Conservation (phyloP, 768 basidiomycete genomes). For the Naganishia vaughanmartiniae region DNA sequence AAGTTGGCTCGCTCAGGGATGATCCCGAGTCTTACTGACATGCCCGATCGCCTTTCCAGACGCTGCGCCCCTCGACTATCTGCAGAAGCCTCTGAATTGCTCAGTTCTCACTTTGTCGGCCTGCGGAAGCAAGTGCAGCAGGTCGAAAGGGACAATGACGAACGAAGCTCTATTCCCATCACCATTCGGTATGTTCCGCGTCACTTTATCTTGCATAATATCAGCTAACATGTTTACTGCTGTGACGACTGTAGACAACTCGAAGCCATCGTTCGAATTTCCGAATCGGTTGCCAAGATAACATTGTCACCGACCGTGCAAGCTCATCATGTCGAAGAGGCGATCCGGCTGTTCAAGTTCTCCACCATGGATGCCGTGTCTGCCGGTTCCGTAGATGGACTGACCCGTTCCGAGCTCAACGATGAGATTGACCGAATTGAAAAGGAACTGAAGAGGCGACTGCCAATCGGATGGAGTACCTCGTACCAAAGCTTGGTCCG, state of each 20-base stretch:
- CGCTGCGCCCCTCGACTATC: conserved; percentile 96
- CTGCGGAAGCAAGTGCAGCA: conserved; percentile 90
- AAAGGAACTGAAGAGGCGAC: conserved; percentile 72
- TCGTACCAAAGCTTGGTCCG: conserved; percentile 88
- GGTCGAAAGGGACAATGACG: conserved; percentile 94
- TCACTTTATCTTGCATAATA: conserved; percentile 26
- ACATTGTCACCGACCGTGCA: conserved; percentile 81
- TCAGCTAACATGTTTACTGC: no score
- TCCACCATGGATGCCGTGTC: conserved; percentile 99
- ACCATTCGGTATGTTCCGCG: conserved; percentile 74
- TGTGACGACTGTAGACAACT: conserved; percentile 61
- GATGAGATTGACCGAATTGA: conserved; percentile 91
- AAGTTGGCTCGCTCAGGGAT: conserved; percentile 36
- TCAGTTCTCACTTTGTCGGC: conserved; percentile 90
- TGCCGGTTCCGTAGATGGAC: conserved; percentile 86
- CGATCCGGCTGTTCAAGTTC: conserved; percentile 95
- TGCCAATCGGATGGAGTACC: conserved; percentile 94
- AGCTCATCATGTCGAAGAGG: conserved; percentile 93
- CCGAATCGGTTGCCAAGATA: conserved; percentile 92
- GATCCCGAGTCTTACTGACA: not conserved
- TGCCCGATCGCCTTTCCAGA: conserved; percentile 54
- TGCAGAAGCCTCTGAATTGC: conserved; percentile 89
- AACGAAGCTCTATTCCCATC: conserved; percentile 95
- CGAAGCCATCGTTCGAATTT: conserved; percentile 98
- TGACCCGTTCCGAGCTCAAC: conserved; percentile 85